A percentile compares a stretch with the other conserved stretches of the same genome.
These are phyloP conservation scores for Orbilia brochopaga DNA, from an alignment of 2,329 filamentous ascomycete species.

Conservation along the genomic window DNA sequence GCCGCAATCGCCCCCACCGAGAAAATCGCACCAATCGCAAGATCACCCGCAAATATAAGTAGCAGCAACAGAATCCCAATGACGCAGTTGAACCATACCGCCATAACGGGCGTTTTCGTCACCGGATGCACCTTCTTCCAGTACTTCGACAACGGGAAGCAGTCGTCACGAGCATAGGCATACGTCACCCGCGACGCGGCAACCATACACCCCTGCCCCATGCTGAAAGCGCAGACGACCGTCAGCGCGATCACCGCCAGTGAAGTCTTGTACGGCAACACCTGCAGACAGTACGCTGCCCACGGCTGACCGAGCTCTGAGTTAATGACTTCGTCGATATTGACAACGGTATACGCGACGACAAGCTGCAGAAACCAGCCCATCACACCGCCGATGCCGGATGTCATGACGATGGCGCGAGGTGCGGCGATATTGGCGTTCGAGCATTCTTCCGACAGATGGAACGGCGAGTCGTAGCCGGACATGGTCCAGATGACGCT, in stretches of 20 bases:
- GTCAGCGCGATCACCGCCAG: conserved; percentile 70
- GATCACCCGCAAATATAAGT: conserved; percentile 69
- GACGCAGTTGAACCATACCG: conserved; percentile 70
- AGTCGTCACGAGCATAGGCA: conserved; percentile 74
- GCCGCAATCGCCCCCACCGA: conserved; percentile 72
- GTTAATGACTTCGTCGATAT: conserved; percentile 66
- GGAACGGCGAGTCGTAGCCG: conserved; percentile 73
- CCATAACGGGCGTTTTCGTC: conserved; percentile 72
- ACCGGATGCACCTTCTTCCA: conserved; percentile 67
- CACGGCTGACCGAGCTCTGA: conserved; percentile 73
- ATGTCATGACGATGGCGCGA: conserved; percentile 74
- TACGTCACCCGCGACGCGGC: conserved; percentile 71
- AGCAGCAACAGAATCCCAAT: conserved; percentile 68
- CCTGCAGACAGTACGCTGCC: conserved; percentile 72
- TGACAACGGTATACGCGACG: conserved; percentile 73
- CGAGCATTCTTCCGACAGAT: conserved; percentile 76
- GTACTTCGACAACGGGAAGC: conserved; percentile 67
- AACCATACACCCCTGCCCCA: conserved; percentile 77
- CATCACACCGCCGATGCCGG: conserved; percentile 68
- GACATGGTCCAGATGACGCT: conserved; percentile 73
- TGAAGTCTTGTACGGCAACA: conserved; percentile 67
- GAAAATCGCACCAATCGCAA: conserved; percentile 72
- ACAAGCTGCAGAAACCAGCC: conserved; percentile 78
- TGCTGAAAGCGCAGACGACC: conserved; percentile 72
- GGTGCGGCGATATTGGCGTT: conserved; percentile 74